Base-by-base conservation (phyloP, 2,329 filamentous ascomycete species). In the Didymella lethalis region DNA sequence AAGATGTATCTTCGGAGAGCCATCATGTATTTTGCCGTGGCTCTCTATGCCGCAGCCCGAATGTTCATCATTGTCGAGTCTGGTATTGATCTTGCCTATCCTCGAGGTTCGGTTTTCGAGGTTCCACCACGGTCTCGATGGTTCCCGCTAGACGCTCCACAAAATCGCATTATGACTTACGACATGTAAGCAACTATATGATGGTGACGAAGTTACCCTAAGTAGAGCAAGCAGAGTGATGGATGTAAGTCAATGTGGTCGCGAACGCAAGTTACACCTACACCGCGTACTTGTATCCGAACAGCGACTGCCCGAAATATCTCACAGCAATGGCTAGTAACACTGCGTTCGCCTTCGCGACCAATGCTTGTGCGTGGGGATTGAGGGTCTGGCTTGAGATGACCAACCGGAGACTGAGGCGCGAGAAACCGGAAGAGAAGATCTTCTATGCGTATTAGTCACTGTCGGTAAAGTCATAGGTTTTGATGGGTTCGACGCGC, bases 391-490 rank as follows among this genome's bases (percentile, higher is more conserved):
- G 66, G 62, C 54, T 66, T 10, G 52, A 61, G 49, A 49, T 57
- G 18, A 57, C 46, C 7, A 67, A 67, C 34, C 52, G 45, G 34
- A 59, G 50, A 41, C 23, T 65, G 49, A 63, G 48, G 48, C 48
- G 52, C 16, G 53, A 66, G 20, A 57, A 47, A n/a, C 48, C 43
- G 6, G 63, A 60, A 3, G 48, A 55, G 11, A 64, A 54, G 18
- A 52, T 67, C 26, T 67, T 59, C 20, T 67, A 67, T 44, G 62
- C 63, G 8, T 67, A 64, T 28, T 66, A 53, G 32, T 16, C 2
- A 12, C 8, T 14, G 11, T 12, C 31, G 31, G 11, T 11, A 4
- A 3, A 23, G 16, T 2, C 11, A 10, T 11, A 44, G 11, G 40
- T 26, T 11, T 11, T 10, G 7, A 40, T 10, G n/a, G 18, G 7